Percentiles rank a stretch among this genome's conserved stretches.
Evolutionary conservation across 257 asterid species (phyloP).

Genomic region (Linderniella brevidens): DNA sequence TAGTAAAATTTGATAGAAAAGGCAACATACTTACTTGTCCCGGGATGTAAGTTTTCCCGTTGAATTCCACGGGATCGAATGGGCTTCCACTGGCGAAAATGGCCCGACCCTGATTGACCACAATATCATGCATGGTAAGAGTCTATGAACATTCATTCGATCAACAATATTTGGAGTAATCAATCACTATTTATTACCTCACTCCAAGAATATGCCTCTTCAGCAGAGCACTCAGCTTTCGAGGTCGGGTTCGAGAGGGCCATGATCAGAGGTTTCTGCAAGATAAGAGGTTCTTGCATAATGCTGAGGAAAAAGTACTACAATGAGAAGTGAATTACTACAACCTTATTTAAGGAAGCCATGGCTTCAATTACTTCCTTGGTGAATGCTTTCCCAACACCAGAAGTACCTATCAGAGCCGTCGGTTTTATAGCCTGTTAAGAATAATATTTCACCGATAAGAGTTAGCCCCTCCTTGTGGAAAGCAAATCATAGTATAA

Average conservation of each 20-base stretch:
- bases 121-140: neutral
- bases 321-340: constrained; percentile 5
- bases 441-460: too few species aligned
- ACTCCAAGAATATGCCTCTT: constrained; percentile 86
- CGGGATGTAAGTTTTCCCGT: constrained; percentile 45
- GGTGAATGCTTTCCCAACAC: constrained; percentile 74
- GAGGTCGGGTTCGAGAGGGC: constrained; percentile 96
- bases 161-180: neutral
- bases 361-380: constrained; percentile 80
- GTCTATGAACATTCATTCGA: neutral
- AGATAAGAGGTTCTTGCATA: neutral
- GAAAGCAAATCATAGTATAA: neutral
- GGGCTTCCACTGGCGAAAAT: constrained; percentile 93
- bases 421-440: constrained; percentile 78
- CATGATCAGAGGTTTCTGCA: constrained; percentile 86
- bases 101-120: constrained; percentile 54
- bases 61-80: constrained; percentile 52
- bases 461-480: neutral
- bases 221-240: constrained; percentile 98
- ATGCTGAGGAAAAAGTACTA: neutral
- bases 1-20: neutral
- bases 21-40: constrained; percentile 48
- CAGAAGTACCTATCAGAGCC: constrained; percentile 79
- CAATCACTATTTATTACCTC: constrained; percentile 29
- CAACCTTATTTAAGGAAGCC: constrained; percentile 65